Evolutionary conservation across 345 rosid species (phyloP), one percentile per base, ranked within the genome.

Genomic region (Noccaea caerulescens): DNA sequence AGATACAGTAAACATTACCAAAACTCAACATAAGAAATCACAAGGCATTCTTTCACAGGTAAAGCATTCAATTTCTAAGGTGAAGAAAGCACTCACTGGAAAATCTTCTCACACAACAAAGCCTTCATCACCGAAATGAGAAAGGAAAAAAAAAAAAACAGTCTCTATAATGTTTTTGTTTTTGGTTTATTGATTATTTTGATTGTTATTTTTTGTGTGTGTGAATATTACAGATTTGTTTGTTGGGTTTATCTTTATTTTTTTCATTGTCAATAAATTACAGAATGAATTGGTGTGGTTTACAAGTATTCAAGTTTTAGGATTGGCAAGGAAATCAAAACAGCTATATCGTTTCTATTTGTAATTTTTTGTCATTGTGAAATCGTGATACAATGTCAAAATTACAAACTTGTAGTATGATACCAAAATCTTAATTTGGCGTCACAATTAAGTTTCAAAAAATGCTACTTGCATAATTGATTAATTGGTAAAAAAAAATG

Each of bases 61-160:
- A 16, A 93, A 93, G 76, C 87, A 88, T 63, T 90, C 98, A 3
- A 87, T 90, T 75, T 87, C 92, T 42, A 93, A 88, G 78, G 98
- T 93, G 44, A 93, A 83, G 87, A 93, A 93, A 73, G 98, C 83
- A 56, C 87, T 93, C 52, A 86, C 82, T 0, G 91, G 98, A 0
- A 88, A 87, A 77, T 90, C 98, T 66, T 86, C 93, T 68, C 87
- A 84, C 61, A 34, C 79, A 49, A 42, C 75, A 33, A 88, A 88
- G 81, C 76, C 86, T 44, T 72, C 69, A 23, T 79, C 86, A 45
- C 84, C 90, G 25, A 80, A 86, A 64, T 76, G 64, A 82, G 41
- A 23, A 7, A 56, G 20, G 42, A 45, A 58, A 12, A 13, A 16
- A 23, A 3, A 13, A 42, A 6, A 7, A 10, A 27, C 0, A 8